Percentiles rank a stretch among this genome's conserved stretches.
Evolutionary conservation across 148 eudicot genomes (phyloP).

Genomic region (Nepenthes mirabilis): DNA sequence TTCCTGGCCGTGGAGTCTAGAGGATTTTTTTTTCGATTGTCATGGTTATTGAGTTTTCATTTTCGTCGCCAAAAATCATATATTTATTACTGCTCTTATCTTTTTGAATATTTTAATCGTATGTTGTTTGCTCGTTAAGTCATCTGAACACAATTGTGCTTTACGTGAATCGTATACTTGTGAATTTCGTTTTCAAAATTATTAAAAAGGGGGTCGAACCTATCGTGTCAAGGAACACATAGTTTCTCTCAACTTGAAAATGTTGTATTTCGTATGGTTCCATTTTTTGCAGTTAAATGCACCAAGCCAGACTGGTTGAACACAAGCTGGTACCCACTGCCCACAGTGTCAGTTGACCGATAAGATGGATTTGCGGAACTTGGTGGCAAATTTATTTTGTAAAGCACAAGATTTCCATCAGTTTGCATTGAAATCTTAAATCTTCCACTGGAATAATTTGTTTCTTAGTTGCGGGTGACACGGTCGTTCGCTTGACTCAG

Average conservation of each 20-base stretch:
- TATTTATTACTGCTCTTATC: no score
- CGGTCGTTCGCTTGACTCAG: conserved; percentile 3
- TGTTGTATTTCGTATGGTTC: background rate
- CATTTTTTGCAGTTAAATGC: background rate
- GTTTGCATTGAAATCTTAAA: conserved; percentile 7
- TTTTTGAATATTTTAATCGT: no score
- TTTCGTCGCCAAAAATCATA: no score
- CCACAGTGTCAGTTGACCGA: background rate
- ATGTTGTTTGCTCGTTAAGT: no score
- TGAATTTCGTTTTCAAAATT: no score
- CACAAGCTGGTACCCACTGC: conserved; percentile 2
- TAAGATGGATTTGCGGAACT: background rate
- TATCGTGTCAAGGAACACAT: no score
- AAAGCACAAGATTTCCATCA: conserved; percentile 12
- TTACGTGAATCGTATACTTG: no score
- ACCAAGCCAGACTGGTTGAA: conserved; percentile 7
- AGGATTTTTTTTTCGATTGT: no score
- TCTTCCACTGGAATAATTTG: conserved; percentile 11
- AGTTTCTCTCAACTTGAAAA: background rate
- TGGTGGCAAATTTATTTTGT: conserved; percentile 3
- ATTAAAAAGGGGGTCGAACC: no score
- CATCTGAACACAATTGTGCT: no score
- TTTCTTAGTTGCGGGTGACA: background rate
- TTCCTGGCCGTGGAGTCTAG: no score
- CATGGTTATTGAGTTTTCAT: no score